A percentile compares a stretch with the other conserved stretches of the same genome.
These are phyloP conservation scores for Trichoderma sp. DNA, from an alignment of 2,329 filamentous ascomycete species.

Conservation along the genomic window DNA sequence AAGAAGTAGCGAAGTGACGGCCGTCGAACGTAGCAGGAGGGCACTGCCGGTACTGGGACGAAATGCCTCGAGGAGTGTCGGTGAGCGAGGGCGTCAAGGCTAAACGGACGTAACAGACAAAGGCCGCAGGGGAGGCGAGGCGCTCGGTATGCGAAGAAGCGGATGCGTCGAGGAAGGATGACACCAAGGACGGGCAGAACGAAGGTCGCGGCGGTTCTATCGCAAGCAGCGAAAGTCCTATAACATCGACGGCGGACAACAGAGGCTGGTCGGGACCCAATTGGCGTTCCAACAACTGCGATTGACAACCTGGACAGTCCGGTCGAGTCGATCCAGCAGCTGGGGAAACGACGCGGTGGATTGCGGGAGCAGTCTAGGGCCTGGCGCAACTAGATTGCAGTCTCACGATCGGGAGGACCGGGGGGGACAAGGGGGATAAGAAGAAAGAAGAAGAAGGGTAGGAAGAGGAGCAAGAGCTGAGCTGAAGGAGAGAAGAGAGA, in stretches of 20 bases:
- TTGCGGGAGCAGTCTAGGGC: slow-evolving; percentile 17
- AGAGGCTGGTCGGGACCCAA: slow-evolving; percentile 31
- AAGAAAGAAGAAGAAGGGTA: slow-evolving; percentile 9
- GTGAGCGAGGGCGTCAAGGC: slow-evolving; percentile 29
- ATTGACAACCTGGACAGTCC: slow-evolving; percentile 15
- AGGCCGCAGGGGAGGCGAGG: slow-evolving; percentile 8
- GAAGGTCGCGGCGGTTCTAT: slow-evolving; percentile 38
- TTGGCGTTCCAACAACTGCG: slow-evolving; percentile 30
- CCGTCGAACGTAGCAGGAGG: slow-evolving; percentile 5
- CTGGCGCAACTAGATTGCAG: slow-evolving; percentile 20
- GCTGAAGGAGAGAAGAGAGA: slow-evolving; percentile 8
- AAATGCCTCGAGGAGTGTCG: slow-evolving; percentile 25
- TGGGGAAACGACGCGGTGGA: slow-evolving; percentile 25
- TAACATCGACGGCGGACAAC: slow-evolving; percentile 33
- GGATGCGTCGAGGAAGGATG: slow-evolving; percentile 37
- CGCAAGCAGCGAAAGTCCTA: slow-evolving; percentile 37
- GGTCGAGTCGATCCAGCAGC: slow-evolving; percentile 18
- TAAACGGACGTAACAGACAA: slow-evolving; percentile 27
- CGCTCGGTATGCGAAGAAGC: slow-evolving; percentile 21
- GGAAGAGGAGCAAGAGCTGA: slow-evolving; percentile 21
- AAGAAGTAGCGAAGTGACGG: background rate
- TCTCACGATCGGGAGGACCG: slow-evolving; percentile 7
- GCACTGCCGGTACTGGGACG: slow-evolving; percentile 10
- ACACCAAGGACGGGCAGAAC: slow-evolving; percentile 40
- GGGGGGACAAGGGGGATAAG: slow-evolving; percentile 18